Evolutionary conservation across 306 rosid species (phyloP).

Genomic region (Castanospermum australe): DNA sequence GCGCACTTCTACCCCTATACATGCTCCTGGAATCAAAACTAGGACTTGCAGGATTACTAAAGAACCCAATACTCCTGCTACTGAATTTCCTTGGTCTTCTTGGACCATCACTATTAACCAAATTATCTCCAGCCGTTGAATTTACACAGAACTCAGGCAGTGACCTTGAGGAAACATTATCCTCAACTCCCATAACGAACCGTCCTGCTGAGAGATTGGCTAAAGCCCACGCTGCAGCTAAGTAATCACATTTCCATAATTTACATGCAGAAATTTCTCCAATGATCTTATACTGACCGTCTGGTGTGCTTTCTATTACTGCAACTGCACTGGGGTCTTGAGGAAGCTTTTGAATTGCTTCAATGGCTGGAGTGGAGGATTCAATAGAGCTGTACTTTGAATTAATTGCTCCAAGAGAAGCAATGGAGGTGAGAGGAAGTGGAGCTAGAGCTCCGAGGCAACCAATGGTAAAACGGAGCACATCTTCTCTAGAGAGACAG

Average conservation of each 20-base stretch:
- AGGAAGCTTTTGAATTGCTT: constrained; percentile 57
- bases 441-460: constrained; percentile 99
- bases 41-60: constrained; percentile 46
- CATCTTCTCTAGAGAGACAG: constrained; percentile 94
- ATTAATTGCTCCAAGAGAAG: constrained; percentile 73
- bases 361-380: constrained; percentile 69
- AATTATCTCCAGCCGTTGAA: constrained; percentile 34
- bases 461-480: constrained; percentile 88
- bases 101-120: constrained; percentile 42
- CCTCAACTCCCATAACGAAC: constrained; percentile 98
- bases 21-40: constrained; percentile 76
- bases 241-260: constrained; percentile 93
- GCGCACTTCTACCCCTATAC: constrained; percentile 93
- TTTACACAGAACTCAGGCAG: constrained; percentile 40
- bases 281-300: constrained; percentile 61
- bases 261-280: constrained; percentile 94
- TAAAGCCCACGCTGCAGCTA: constrained; percentile 90
- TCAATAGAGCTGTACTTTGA: constrained; percentile 67
- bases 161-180: constrained; percentile 53
- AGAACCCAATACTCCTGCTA: constrained; percentile 85
- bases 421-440: constrained; percentile 84
- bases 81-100: constrained; percentile 64
- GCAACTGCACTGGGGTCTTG: constrained; percentile 81
- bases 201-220: constrained; percentile 89
- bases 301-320: constrained; percentile 57